Base-by-base conservation (phyloP, 768 basidiomycete species). In the Rhodotorula graminis region DNA sequence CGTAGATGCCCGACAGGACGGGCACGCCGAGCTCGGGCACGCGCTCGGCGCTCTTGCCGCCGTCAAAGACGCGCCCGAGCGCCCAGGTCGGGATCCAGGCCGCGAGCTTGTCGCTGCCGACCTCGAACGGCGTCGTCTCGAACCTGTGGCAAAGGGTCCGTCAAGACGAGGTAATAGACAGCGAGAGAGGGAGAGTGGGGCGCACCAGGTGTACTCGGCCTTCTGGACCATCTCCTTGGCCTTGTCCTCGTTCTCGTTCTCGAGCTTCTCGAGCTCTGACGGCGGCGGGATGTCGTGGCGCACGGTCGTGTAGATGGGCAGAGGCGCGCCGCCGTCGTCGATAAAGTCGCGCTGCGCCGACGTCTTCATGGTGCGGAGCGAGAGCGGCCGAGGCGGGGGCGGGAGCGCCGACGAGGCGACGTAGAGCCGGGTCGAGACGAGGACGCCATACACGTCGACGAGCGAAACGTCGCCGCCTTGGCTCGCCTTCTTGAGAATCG, bases 61-160 rank as follows among this genome's bases (percentile, higher is more conserved):
- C 70, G n/a, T 77, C 60, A 52, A 81, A 81, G 21, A 69, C 64
- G 27, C 80, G 61, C 1, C 81, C 81, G 56, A 81, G 74, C 27
- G 77, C 47, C 80, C 81, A 81, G 1, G 76, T 76, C 25, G 80
- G 80, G 37, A 81, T 78, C 75, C 76, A 81, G 19, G 81, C 81
- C 29, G 69, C 69, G 44, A 72, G 37, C 61, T 67, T 65, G 58
- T 69, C 74, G 52, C 46, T 62, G 21, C 71, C 74, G 8, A 64
- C 52, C 67, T 80, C 81, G 64, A 77, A 80, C 29, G 78, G 79
- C 10, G 79, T 79, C 47, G 77, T 72, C 61, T 81, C 81, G 67
- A 79, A 80, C 50, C 50, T 52, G 50, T 37, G 37, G 9, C 4
- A 9, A 9, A 37, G 37, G 37, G n/a, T n/a, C n/a, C n/a, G n/a